phyloP scores from a whole-genome alignment of 2,329 filamentous ascomycete genomes.

The Fusarium pseudograminearum region DNA sequence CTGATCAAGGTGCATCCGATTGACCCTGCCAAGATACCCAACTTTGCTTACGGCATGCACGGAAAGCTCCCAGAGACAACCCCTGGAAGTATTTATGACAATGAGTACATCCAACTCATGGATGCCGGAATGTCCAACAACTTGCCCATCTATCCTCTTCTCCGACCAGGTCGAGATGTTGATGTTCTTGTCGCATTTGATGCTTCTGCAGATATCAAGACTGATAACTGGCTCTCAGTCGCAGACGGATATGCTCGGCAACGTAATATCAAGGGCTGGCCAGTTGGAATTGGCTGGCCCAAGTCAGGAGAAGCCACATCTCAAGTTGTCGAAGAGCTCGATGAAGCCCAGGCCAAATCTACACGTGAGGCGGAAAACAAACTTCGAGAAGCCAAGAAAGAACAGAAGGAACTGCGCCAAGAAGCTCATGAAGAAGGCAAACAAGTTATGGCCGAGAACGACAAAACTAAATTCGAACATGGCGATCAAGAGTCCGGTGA shows the following conservation, averaged over 20 bases:
- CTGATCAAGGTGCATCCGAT: slow-evolving; percentile 94
- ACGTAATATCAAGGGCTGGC: slow-evolving; percentile 93
- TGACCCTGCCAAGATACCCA: slow-evolving; percentile 89
- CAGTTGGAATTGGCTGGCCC: slow-evolving; percentile 94
- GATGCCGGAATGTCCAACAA: slow-evolving; percentile 99
- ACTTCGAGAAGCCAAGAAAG: slow-evolving; percentile 68
- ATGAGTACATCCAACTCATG: slow-evolving; percentile 84
- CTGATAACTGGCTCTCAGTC: slow-evolving; percentile 95
- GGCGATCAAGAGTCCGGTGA: slow-evolving; percentile 66
- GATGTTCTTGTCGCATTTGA: slow-evolving; percentile 95
- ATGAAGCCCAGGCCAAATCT: slow-evolving; percentile 71
- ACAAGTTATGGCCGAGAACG: slow-evolving; percentile 43
- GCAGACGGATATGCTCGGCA: slow-evolving; percentile 93
- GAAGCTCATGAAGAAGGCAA: slow-evolving; percentile 45
- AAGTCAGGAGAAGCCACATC: slow-evolving; percentile 68
- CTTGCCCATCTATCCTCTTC: slow-evolving; percentile 91
- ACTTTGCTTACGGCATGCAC: slow-evolving; percentile 86
- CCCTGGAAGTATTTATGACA: slow-evolving; percentile 79
- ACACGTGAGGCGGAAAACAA: slow-evolving; percentile 72
- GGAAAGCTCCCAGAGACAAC: slow-evolving; percentile 78
- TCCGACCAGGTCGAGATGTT: slow-evolving; percentile 87
- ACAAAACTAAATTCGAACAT: slow-evolving; percentile 55
- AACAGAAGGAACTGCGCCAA: slow-evolving; percentile 54
- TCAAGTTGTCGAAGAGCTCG: slow-evolving; percentile 73
- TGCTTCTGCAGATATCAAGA: slow-evolving; percentile 90